phyloP scores from a whole-genome alignment of 768 basidiomycete genomes.

The Auricularia sp. region DNA sequence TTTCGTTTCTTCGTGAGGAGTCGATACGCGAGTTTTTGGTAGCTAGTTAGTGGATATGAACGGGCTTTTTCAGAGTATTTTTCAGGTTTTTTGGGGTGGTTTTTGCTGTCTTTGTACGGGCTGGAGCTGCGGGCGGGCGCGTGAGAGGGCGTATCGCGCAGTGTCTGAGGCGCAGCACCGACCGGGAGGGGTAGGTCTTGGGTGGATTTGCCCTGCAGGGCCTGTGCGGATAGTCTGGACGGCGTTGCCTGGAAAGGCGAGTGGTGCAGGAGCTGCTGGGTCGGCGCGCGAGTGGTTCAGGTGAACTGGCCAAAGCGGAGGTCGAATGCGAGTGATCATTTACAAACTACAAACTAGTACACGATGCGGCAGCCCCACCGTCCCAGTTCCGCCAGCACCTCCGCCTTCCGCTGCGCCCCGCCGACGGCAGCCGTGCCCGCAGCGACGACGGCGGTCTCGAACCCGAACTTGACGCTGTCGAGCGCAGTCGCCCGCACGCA shows the following conservation, averaged over 20 bases:
- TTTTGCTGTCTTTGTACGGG: background rate
- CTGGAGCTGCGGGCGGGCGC: background rate
- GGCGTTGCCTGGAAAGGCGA: conserved; percentile 37
- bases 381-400: background rate
- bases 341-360: background rate
- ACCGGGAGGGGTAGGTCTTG: background rate
- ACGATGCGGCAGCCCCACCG: background rate
- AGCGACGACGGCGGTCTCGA: conserved; percentile 21
- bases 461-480: conserved; percentile 40
- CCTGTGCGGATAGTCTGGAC: conserved; percentile 57
- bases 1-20: background rate
- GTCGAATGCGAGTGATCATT: background rate
- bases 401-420: background rate
- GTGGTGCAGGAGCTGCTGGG: background rate
- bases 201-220: conserved; percentile 67
- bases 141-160: background rate
- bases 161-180: background rate
- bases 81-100: background rate
- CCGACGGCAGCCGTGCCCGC: conserved; percentile 15
- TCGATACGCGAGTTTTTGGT: background rate
- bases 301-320: background rate
- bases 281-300: background rate
- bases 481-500: conserved; percentile 56
- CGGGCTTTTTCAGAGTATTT: too few relatives aligned
- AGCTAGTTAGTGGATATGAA: background rate